These are phyloP conservation scores for Pecoramyces ruminantium DNA, from an alignment of 192 early-diverging fungal genomes.

Conservation along the genomic window DNA sequence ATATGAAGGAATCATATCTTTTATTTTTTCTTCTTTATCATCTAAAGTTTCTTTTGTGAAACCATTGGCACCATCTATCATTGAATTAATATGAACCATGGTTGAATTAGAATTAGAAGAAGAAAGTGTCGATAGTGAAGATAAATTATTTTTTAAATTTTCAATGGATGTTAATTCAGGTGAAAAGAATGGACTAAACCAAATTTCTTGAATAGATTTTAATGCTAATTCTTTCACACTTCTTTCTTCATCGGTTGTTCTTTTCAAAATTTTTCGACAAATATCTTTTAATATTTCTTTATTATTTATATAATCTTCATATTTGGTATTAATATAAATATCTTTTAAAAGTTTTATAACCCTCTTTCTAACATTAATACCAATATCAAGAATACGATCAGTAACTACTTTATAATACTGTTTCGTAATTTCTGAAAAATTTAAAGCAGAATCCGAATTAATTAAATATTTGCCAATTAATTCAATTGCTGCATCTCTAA, in stretches of 20 bases:
- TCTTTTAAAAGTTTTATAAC: slow-evolving; percentile 62
- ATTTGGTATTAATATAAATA: slow-evolving; percentile 35
- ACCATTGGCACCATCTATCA: background rate
- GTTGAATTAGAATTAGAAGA: background rate
- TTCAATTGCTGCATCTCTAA: slow-evolving; percentile 83
- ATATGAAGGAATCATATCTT: background rate
- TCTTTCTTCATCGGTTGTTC: slow-evolving; percentile 21
- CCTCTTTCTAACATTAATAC: slow-evolving; percentile 72
- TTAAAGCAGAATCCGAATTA: background rate
- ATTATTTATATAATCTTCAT: background rate
- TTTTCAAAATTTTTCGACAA: slow-evolving; percentile 8
- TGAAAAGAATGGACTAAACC: slow-evolving; percentile 35
- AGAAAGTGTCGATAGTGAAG: background rate
- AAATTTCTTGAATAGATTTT: slow-evolving; percentile 53
- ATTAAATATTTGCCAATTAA: slow-evolving; percentile 54
- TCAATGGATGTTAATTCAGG: background rate
- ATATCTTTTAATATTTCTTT: slow-evolving; percentile 10
- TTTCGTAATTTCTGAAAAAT: slow-evolving; percentile 31
- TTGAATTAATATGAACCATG: background rate
- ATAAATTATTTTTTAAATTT: background rate
- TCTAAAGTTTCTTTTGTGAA: background rate
- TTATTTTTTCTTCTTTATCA: background rate
- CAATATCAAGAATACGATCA: slow-evolving; percentile 69
- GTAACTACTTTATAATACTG: slow-evolving; percentile 70
- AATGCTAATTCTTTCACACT: slow-evolving; percentile 45